A percentile compares a stretch with the other conserved stretches of the same genome.
These are phyloP conservation scores for Aspergillus neoniger DNA, from an alignment of 2,329 filamentous ascomycete species.

Conservation along the genomic window DNA sequence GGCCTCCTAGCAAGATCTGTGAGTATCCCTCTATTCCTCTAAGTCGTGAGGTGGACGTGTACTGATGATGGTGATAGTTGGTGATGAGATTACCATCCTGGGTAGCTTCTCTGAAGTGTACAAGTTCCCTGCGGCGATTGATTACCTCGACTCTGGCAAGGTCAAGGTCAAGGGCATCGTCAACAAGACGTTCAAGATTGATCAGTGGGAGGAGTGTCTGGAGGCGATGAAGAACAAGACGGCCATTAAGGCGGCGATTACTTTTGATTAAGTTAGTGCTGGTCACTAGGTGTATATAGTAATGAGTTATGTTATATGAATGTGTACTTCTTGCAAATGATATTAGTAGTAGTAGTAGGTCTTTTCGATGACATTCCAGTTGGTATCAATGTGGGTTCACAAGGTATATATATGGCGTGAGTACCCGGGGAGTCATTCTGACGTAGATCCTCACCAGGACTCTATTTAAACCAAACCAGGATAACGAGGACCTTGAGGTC, in stretches of 20 bases:
- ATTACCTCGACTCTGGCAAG: slow-evolving; percentile 51
- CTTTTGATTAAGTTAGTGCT: slow-evolving; percentile 57
- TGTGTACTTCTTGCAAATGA: background rate
- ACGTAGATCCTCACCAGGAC: too few relatives aligned
- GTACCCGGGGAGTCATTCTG: background rate
- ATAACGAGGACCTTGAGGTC: background rate
- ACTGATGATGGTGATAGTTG: slow-evolving; percentile 32
- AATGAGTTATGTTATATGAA: slow-evolving; percentile 11
- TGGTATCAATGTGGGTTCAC: too few relatives aligned
- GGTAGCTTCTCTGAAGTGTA: slow-evolving; percentile 73
- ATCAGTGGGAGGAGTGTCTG: slow-evolving; percentile 70
- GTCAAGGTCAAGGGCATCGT: slow-evolving; percentile 64
- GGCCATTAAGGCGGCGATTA: slow-evolving; percentile 73
- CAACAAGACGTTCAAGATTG: slow-evolving; percentile 72
- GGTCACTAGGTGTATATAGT: background rate
- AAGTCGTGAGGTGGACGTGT: background rate
- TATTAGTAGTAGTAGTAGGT: too few relatives aligned
- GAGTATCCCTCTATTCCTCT: slow-evolving; percentile 30
- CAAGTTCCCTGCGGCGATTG: slow-evolving; percentile 65
- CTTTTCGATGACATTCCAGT: too few relatives aligned
- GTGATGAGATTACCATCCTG: slow-evolving; percentile 70
- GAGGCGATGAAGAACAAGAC: slow-evolving; percentile 71
- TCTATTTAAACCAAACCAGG: too few relatives aligned
- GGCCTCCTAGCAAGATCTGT: slow-evolving; percentile 73
- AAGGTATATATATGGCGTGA: background rate